Evolutionary conservation across 2,329 filamentous ascomycete species (phyloP).

Genomic region (Incumbomyces delicatus): DNA sequence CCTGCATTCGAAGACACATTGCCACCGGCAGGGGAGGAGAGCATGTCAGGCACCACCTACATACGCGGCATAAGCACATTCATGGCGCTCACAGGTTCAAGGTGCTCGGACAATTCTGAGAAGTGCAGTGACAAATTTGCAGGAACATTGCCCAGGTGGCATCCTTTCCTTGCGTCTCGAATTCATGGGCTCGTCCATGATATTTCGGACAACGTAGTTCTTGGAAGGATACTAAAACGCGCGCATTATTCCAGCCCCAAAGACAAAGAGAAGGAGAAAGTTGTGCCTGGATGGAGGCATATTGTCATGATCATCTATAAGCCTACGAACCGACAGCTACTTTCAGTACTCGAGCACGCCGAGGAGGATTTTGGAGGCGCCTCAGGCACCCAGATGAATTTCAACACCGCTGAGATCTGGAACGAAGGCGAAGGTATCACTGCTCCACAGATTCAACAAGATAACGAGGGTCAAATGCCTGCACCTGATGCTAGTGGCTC

Average conservation of each 20-base stretch:
- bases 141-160: constrained; percentile 10
- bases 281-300: constrained; percentile 28
- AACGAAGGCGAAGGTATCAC: not conserved
- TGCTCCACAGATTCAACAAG: not conserved
- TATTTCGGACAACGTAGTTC: constrained; percentile 13
- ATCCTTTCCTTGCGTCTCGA: constrained; percentile 17
- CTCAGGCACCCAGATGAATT: constrained; percentile 8
- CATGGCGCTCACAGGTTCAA: constrained; percentile 4
- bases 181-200: constrained; percentile 29
- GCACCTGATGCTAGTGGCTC: not conserved
- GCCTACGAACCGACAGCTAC: constrained; percentile 15
- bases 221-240: not conserved
- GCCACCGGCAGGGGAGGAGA: not conserved
- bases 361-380: constrained; percentile 12
- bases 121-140: not conserved
- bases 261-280: constrained; percentile 15
- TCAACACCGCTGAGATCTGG: constrained; percentile 8
- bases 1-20: constrained; percentile 14
- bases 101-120: not conserved
- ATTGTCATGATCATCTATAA: constrained; percentile 30
- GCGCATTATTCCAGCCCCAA: not conserved
- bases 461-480: not conserved
- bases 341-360: constrained; percentile 17
- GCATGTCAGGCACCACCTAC: constrained; percentile 1
- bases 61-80: constrained; percentile 19